Evolutionary conservation across 2,329 filamentous ascomycete species (phyloP), one percentile per base, ranked within the genome.

Genomic region (Penicillium aurantiogriseum): DNA sequence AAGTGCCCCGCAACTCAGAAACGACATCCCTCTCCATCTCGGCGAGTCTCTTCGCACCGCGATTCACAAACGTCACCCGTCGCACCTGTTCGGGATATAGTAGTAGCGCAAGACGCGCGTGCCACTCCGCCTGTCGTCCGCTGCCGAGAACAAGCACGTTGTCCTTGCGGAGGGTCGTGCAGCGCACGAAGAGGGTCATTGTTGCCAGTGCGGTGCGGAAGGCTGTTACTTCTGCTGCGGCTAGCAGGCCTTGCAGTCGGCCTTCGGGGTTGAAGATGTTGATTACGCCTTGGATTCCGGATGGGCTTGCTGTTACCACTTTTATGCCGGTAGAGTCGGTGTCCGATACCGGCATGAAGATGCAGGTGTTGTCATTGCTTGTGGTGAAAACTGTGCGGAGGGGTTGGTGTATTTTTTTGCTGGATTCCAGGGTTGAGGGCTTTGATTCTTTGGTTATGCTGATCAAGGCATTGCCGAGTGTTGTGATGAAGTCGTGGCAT

Each of bases 161-260:
- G n/a, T 67, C 68, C 31, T 69, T 71, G 6, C 51, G 46, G 3
- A 72, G 52, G 8, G 64, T 56, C 0, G 51, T 51, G 55, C 68
- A 74, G 38, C 82, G 83, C 21, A 76, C 74, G 35, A 91, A 79
- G 0, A 91, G 80, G 27, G 87, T 85, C 53, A 88, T 84, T 4
- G 88, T 88, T 1, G 85, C 85, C 11, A 93, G 79, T 0, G 90
- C 88, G 0, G 91, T 94, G 59, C 91, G 86, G 74, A 93, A 94
- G 3, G 88, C 90, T 0, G 91, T 94, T 33, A 93, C 77, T 45
- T 89, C 86, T 58, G 84, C 83, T 17, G 90, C 89, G 66, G 91
- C 88, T 38, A 94, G 76, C 55, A 93, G 81, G 5, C 88, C 90
- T 5, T 84, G 74, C 0, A 89, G 82, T 11, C 78, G 74, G 42